Evolutionary conservation across 305 asterid species (phyloP).

Genomic region (Rubia tinctorum): DNA sequence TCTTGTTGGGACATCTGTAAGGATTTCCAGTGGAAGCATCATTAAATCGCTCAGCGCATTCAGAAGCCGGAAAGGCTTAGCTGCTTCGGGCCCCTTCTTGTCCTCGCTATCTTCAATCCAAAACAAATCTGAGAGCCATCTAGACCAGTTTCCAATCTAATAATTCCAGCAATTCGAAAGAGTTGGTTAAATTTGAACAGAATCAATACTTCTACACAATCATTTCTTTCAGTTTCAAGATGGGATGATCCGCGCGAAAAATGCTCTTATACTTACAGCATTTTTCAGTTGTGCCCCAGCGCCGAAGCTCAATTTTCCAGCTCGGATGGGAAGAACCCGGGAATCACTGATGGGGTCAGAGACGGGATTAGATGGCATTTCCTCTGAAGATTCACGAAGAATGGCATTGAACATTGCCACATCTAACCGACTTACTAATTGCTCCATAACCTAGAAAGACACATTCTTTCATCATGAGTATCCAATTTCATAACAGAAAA

Average conservation of each 20-base stretch:
- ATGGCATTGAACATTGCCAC: conserved; percentile 97
- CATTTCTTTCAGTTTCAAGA: no score
- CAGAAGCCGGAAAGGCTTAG: conserved; percentile 78
- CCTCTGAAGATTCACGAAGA: conserved; percentile 80
- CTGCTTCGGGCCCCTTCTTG: conserved; percentile 27
- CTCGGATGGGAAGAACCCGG: conserved; percentile 78
- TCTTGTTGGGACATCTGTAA: conserved; percentile 64
- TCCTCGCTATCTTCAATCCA: conserved; percentile 66
- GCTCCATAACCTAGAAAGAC: conserved; percentile 73
- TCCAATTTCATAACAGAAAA: neutral
- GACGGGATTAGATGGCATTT: conserved; percentile 93
- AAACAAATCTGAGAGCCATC: conserved; percentile 78
- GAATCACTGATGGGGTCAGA: conserved; percentile 89
- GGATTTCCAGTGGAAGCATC: conserved; percentile 96
- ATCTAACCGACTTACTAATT: conserved; percentile 80
- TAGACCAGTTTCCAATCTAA: conserved; percentile 89
- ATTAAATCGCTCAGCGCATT: conserved; percentile 79
- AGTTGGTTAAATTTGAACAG: neutral
- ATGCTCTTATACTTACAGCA: conserved; percentile 47
- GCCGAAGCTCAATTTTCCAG: conserved; percentile 86
- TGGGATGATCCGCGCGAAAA: no score
- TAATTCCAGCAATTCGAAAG: conserved; percentile 27
- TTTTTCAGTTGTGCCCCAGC: conserved; percentile 93
- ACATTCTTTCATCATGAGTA: neutral
- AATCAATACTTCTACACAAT: no score